Percentiles rank a stretch among this genome's conserved stretches.
These are phyloP conservation scores for Solanum arcanum DNA, from an alignment of 257 asterid genomes.

Conservation along the genomic window DNA sequence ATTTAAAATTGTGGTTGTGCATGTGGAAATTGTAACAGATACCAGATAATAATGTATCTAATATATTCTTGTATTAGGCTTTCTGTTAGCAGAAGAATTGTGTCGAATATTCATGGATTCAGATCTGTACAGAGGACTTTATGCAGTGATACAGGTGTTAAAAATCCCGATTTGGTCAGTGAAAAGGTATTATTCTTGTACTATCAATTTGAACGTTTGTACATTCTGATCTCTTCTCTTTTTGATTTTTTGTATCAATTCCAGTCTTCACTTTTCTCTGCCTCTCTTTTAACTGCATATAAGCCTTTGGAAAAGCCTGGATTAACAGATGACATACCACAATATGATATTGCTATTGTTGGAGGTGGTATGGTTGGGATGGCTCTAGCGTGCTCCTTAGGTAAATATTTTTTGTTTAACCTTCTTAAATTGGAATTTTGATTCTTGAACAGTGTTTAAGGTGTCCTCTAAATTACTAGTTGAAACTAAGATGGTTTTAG, in stretches of 20 bases:
- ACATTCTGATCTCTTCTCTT: not conserved
- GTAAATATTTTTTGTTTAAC: constrained; percentile 21
- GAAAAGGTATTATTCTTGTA: constrained; percentile 7
- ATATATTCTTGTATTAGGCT: constrained; percentile 20
- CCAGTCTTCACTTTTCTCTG: not conserved
- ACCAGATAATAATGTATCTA: not conserved
- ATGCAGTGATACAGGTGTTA: constrained; percentile 29
- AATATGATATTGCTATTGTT: constrained; percentile 90
- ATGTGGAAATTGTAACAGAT: not conserved
- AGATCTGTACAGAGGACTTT: constrained; percentile 36
- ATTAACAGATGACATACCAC: constrained; percentile 17
- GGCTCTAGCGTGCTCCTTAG: constrained; percentile 91
- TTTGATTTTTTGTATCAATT: not conserved
- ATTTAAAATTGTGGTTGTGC: not conserved
- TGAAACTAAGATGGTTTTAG: not conserved
- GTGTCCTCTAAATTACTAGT: not conserved
- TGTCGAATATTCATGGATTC: constrained; percentile 8
- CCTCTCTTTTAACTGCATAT: constrained; percentile 9
- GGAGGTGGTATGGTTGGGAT: constrained; percentile 99
- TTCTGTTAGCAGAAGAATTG: constrained; percentile 31
- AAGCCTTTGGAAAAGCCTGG: constrained; percentile 22
- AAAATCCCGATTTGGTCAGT: constrained; percentile 17
- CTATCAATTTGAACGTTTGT: not conserved
- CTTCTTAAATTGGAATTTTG: not conserved
- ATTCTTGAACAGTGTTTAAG: not conserved